Evolutionary conservation across 2,329 filamentous ascomycete species (phyloP).

Genomic region (Exophiala oligosperma): DNA sequence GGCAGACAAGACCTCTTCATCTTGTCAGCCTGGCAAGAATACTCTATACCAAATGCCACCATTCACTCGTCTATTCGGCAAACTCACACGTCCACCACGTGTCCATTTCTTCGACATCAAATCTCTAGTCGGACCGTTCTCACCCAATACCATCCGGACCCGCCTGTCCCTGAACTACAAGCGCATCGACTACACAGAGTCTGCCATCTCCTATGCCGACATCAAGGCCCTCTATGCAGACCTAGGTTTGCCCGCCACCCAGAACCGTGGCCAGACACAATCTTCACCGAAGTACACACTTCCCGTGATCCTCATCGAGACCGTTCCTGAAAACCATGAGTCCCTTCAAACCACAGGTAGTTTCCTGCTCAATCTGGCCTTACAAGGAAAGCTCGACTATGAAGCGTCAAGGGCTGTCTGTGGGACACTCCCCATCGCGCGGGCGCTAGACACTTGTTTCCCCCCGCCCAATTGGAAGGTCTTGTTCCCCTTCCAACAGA

Average conservation of each 20-base stretch:
- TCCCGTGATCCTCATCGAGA: constrained; percentile 6
- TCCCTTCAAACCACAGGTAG: not conserved
- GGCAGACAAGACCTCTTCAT: no score
- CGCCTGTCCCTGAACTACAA: constrained; percentile 13
- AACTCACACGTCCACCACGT: not conserved
- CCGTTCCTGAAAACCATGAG: not conserved
- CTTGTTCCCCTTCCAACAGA: not conserved
- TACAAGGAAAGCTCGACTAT: not conserved
- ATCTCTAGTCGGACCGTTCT: not conserved
- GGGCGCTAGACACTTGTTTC: constrained; percentile 3
- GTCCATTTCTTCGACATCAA: constrained; percentile 10
- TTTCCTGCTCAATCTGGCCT: not conserved
- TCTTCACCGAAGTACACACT: constrained; percentile 3
- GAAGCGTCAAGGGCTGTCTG: not conserved
- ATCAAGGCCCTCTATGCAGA: constrained; percentile 7
- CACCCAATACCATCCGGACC: constrained; percentile 13
- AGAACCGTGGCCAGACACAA: not conserved
- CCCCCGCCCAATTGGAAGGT: not conserved
- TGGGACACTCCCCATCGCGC: constrained; percentile 4
- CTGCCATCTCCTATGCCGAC: constrained; percentile 12
- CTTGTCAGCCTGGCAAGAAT: no score
- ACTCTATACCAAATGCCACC: not conserved
- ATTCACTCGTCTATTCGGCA: not conserved
- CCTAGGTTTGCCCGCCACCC: constrained; percentile 1
- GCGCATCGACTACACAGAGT: constrained; percentile 7